Evolutionary conservation across 2,329 filamentous ascomycete genomes (phyloP).

Genomic region (Aspergillus fijiensis): DNA sequence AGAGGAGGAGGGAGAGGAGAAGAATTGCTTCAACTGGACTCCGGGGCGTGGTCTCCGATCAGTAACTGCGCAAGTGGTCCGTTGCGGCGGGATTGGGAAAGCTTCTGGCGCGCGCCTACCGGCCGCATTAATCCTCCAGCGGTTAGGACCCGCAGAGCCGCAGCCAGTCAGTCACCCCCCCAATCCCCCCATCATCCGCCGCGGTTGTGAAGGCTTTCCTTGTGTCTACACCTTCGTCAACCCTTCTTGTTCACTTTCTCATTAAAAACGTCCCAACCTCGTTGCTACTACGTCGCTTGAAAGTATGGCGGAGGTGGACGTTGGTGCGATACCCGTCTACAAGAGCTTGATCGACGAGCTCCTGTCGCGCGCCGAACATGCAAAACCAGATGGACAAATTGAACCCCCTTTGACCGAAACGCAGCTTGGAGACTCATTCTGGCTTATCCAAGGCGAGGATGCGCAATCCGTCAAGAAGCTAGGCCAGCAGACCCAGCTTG

Average conservation of each 20-base stretch:
- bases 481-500: constrained; percentile 57
- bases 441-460: constrained; percentile 36
- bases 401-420: constrained; percentile 74
- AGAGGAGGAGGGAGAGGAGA: constrained; percentile 14
- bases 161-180: constrained; percentile 11
- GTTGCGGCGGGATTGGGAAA: constrained; percentile 23
- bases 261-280: constrained; percentile 10
- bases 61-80: constrained; percentile 32
- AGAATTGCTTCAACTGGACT: constrained; percentile 51
- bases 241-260: constrained; percentile 5
- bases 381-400: constrained; percentile 61
- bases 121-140: constrained; percentile 16
- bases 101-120: constrained; percentile 34
- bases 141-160: constrained; percentile 34
- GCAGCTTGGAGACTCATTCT: constrained; percentile 49
- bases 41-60: constrained; percentile 53
- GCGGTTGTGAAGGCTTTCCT: neutral
- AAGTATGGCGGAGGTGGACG: constrained; percentile 36
- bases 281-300: neutral
- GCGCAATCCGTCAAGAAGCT: constrained; percentile 35
- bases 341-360: constrained; percentile 56
- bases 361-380: constrained; percentile 57
- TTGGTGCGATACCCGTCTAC: constrained; percentile 46
- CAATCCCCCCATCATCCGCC: neutral
- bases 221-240: neutral